Percentiles rank a stretch among this genome's conserved stretches.
Evolutionary conservation across 192 early-diverging fungal genomes (phyloP).

Genomic region (Backusella morwellensis): DNA sequence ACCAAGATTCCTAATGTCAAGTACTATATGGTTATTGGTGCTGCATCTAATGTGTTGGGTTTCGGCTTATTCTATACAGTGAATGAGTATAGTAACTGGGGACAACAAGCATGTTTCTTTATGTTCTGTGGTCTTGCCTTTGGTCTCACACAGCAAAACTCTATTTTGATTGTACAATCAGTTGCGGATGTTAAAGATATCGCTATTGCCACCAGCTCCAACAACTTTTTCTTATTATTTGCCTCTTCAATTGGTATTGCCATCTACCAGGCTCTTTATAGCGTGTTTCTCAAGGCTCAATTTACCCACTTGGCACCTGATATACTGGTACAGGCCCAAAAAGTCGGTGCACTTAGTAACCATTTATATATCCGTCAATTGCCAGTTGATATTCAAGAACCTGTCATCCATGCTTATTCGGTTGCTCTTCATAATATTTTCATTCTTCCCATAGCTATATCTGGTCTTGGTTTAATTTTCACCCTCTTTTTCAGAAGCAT

Average conservation of each 20-base stretch:
- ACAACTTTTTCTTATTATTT: constrained; percentile 22
- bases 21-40: constrained; percentile 52
- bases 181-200: constrained; percentile 41
- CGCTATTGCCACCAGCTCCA: constrained; percentile 46
- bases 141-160: constrained; percentile 57
- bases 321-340: constrained; percentile 9
- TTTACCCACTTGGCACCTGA: background rate
- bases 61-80: constrained; percentile 56
- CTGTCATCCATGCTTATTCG: constrained; percentile 20
- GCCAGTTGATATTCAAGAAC: constrained; percentile 6
- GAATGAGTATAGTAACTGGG: constrained; percentile 44
- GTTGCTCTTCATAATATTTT: constrained; percentile 23
- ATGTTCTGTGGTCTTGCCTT: constrained; percentile 41
- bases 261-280: constrained; percentile 17
- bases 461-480: constrained; percentile 16
- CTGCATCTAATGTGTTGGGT: constrained; percentile 48
- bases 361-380: constrained; percentile 13
- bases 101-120: constrained; percentile 54
- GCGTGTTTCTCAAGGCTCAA: background rate
- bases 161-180: constrained; percentile 44
- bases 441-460: constrained; percentile 18
- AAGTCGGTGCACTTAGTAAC: background rate
- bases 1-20: constrained; percentile 51
- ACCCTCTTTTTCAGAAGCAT: constrained; percentile 24
- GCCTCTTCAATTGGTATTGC: constrained; percentile 29